Base-by-base conservation (phyloP, 1,284 basidiomycete species). In the Trichosporon sp. region DNA sequence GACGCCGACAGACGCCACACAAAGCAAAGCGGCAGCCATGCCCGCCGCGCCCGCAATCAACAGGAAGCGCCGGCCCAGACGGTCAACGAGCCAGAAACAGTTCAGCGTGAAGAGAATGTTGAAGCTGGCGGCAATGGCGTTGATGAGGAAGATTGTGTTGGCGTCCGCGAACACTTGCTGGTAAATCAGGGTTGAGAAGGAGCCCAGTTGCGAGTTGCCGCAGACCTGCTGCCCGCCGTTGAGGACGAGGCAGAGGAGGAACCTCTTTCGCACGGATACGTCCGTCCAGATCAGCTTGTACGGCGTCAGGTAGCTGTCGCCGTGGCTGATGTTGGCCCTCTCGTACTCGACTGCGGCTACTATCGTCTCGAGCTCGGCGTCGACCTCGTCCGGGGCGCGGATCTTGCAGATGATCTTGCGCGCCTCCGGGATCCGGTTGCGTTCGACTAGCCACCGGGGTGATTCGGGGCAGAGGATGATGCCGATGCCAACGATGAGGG, bases 391-490 rank as follows among this genome's bases (percentile, higher is more conserved):
- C 14, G 67, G 68, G 21, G 68, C 51, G 11, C 75, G 71, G 32
- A 72, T 69, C n/a, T 68, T 64, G 21, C 54, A 61, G 19, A 75
- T 43, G 37, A 69, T 51, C 8, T 26, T n/a, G 16, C 72, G 74
- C 2, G 74, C 66, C 40, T 79, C 74, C 38, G 77, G 71, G 51
- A 77, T 73, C 11, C 73, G 68, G 4, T 75, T 76, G 26, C 43
- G 35, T 35, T 88, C 87, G 1, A 89, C 84, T 16, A 90, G 88
- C 89, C 75, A 84, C 86, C 21, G 89, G 88, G 75, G 90, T 80
- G 79, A 89, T 89, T 54, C 88, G 86, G 65, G 88, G 86, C n/a
- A 80, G 32, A 66, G 66, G 43, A 73, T 64, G 70, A 75, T 71
- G 35, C 88, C 88, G 38, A 89, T 77, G 14, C 65, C 67, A 68